Evolutionary conservation across 768 basidiomycete species (phyloP).

Genomic region (Suillus decipiens): DNA sequence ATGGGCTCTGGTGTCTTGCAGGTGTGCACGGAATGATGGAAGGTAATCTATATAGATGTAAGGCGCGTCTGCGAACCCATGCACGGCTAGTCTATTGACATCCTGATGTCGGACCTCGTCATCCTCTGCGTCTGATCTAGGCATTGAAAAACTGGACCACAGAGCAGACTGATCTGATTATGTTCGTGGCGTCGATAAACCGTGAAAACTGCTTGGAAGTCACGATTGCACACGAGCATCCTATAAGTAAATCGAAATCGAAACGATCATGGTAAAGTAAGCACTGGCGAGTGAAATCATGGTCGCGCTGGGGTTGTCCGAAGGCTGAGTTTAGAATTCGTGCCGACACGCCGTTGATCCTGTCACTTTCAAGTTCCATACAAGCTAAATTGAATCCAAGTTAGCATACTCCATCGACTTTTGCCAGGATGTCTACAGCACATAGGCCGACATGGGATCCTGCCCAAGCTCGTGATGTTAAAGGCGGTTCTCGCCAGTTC

Average conservation of each 20-base stretch:
- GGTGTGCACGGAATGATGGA: slow-evolving; percentile 28
- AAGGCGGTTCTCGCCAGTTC: slow-evolving; percentile 89
- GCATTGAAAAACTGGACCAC: not conserved
- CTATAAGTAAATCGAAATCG: not conserved
- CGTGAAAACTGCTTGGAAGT: not conserved
- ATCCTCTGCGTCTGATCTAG: not conserved
- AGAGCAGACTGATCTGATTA: not conserved
- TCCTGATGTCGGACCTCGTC: not conserved
- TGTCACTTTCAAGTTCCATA: not conserved
- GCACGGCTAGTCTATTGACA: not conserved
- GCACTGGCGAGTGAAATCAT: not conserved
- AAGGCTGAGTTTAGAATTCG: not conserved
- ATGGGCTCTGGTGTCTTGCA: slow-evolving; percentile 26
- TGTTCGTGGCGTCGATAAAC: not conserved
- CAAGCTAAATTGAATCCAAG: not conserved
- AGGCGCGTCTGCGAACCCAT: slow-evolving; percentile 6
- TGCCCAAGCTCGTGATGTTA: slow-evolving; percentile 90
- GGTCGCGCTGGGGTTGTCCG: not conserved
- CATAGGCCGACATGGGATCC: slow-evolving; percentile 98
- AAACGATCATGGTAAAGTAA: not conserved
- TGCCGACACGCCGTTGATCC: slow-evolving; percentile 4
- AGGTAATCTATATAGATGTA: slow-evolving; percentile 25
- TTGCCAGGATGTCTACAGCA: slow-evolving; percentile 73
- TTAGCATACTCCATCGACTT: not conserved
- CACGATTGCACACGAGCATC: not conserved